Evolutionary conservation across 2,329 filamentous ascomycete genomes (phyloP), one percentile per base, ranked within the genome.

Genomic region (Allantophomopsis lycopodina): DNA sequence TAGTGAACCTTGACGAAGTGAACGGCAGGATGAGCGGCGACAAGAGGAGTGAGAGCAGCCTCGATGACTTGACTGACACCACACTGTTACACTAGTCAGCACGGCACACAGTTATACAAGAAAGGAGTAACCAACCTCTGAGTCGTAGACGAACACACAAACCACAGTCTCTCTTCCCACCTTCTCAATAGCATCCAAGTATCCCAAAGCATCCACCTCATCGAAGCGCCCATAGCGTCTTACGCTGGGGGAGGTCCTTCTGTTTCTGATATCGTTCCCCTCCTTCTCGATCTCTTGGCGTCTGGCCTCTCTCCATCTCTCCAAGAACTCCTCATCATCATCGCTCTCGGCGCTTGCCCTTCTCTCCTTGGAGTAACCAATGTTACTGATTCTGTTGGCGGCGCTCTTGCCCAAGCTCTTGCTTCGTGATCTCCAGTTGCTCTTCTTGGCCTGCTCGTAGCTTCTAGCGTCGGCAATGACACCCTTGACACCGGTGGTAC

Each of bases 101-200:
- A 56, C 46, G 53, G 47, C 39, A 46, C 37, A 34, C 13, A 20
- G 40, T 55, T 49, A 56, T 13, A 48, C 21, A 46, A 30, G 10
- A 32, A 35, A 36, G 32, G 21, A 28, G 14, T 18, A 40, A 62
- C 76, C 57, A 73, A 94, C 87, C 67, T 83, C 73, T 44, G 83
- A 73, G 55, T 95, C 87, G 59, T 87, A 91, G 48, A 98, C 87
- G 62, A 89, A 93, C 20, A 98, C 91, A 2, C 95, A 82, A 2
- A 96, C 88, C 3, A 83, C 73, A 0, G 85, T 89, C 36, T 89
- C 83, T 36, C 78, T 63, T 32, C 77, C 69, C 4, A 89, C 85
- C 61, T 86, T 91, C 63, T 98, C 91, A 50, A 96, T 86, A 40
- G 89, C 88, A 59, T 96, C 88, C n/a, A 98, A 71, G 53, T 94